These are phyloP conservation scores for Phaeotremella skinneri DNA, from an alignment of 768 basidiomycete genomes.

Conservation along the genomic window DNA sequence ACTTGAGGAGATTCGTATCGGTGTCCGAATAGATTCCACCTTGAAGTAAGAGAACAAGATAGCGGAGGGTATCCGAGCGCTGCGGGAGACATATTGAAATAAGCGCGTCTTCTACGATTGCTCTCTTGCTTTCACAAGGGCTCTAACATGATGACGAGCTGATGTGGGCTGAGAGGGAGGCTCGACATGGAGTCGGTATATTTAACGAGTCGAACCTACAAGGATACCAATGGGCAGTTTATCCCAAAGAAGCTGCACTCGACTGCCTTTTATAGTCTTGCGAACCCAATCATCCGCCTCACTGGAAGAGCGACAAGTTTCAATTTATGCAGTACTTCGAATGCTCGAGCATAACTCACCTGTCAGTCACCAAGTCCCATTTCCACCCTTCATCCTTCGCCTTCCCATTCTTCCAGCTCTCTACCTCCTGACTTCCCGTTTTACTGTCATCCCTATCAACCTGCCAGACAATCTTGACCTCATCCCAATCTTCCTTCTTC, in stretches of 20 bases:
- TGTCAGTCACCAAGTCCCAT: slow-evolving; percentile 43
- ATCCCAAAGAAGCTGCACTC: slow-evolving; percentile 42
- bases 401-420: slow-evolving; percentile 35
- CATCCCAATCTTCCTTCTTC: slow-evolving; percentile 22
- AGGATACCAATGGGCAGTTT: slow-evolving; percentile 46
- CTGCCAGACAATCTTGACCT: slow-evolving; percentile 43
- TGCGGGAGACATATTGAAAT: slow-evolving; percentile 3
- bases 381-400: slow-evolving; percentile 44
- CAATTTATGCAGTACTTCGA: too few relatives aligned
- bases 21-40: slow-evolving; percentile 53
- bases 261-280: slow-evolving; percentile 24
- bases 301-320: slow-evolving; percentile 12
- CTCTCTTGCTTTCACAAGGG: too few relatives aligned
- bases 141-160: too few relatives aligned
- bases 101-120: too few relatives aligned
- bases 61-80: slow-evolving; percentile 47
- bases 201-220: too few relatives aligned
- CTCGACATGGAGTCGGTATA: too few relatives aligned
- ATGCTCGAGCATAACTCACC: slow-evolving; percentile 32
- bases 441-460: slow-evolving; percentile 36
- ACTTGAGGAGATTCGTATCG: slow-evolving; percentile 51
- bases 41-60: slow-evolving; percentile 43
- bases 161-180: too few relatives aligned
- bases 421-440: slow-evolving; percentile 19
- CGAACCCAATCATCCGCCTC: slow-evolving; percentile 30